Percentiles rank a stretch among this genome's conserved stretches.
Evolutionary conservation across 768 basidiomycete species (phyloP).

Genomic region (Podaxis carcinomalis): DNA sequence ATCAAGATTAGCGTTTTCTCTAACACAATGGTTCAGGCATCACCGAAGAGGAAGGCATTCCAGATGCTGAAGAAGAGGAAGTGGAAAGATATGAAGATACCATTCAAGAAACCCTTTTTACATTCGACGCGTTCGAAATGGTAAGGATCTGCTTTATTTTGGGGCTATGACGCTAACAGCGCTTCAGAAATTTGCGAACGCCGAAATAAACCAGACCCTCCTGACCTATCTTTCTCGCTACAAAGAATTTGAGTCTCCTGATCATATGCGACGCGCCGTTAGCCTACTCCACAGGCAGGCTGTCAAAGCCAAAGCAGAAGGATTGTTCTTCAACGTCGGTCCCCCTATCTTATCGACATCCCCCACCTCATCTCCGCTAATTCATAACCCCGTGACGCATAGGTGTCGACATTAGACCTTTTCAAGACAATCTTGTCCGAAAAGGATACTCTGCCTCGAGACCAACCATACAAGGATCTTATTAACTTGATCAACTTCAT

Average conservation of each 20-base stretch:
- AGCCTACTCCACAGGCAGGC: slow-evolving; percentile 88
- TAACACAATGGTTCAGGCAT: slow-evolving; percentile 25
- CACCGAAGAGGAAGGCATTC: slow-evolving; percentile 58
- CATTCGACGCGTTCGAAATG: slow-evolving; percentile 87
- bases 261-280: slow-evolving; percentile 89
- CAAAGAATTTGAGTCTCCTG: slow-evolving; percentile 72
- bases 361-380: slow-evolving; percentile 11
- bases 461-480: slow-evolving; percentile 80
- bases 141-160: slow-evolving; percentile 39
- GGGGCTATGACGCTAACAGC: slow-evolving; percentile 1
- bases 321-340: slow-evolving; percentile 89
- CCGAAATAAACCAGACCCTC: slow-evolving; percentile 82
- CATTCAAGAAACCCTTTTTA: slow-evolving; percentile 82
- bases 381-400: slow-evolving; percentile 16
- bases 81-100: slow-evolving; percentile 50
- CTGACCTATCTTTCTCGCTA: slow-evolving; percentile 80
- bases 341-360: slow-evolving; percentile 3
- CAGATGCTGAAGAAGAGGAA: slow-evolving; percentile 65
- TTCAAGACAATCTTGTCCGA: slow-evolving; percentile 87
- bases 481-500: slow-evolving; percentile 80
- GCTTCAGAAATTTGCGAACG: slow-evolving; percentile 80
- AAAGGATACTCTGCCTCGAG: slow-evolving; percentile 72
- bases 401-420: slow-evolving; percentile 87
- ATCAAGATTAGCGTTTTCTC: background rate
- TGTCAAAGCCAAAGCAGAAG: slow-evolving; percentile 88